Conservation (phyloP, 2,329 filamentous ascomycete species). For the Ophiostoma novo-ulmi region DNA sequence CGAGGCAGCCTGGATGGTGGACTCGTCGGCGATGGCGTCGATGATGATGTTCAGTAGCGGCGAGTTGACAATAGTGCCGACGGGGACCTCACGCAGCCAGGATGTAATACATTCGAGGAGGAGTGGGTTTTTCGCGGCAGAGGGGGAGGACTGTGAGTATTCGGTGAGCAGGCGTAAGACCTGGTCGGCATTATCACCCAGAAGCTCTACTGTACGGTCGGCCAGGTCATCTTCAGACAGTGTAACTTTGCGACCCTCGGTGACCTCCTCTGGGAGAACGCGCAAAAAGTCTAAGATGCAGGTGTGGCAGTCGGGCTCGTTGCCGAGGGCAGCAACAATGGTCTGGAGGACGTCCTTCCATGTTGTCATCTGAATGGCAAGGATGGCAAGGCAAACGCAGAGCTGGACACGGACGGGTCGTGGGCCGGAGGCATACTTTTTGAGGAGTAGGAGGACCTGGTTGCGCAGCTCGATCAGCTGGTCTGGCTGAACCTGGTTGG, state of each 20-base stretch:
- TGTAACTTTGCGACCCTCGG: conserved; percentile 98
- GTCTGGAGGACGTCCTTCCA: conserved; percentile 90
- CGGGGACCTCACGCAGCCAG: conserved; percentile 89
- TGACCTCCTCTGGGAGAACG: conserved; percentile 97
- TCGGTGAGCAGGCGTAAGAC: conserved; percentile 82
- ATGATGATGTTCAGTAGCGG: conserved; percentile 78
- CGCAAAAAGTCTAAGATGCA: conserved; percentile 94
- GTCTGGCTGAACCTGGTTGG: conserved; percentile 71
- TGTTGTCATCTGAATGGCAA: conserved; percentile 91
- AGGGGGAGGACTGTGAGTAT: conserved; percentile 73
- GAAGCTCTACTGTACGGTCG: conserved; percentile 77
- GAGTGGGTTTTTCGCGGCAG: conserved; percentile 72
- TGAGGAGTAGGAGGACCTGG: conserved; percentile 76
- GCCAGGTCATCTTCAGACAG: conserved; percentile 93
- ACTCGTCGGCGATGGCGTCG: conserved; percentile 67
- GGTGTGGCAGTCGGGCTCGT: conserved; percentile 70
- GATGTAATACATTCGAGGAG: conserved; percentile 94
- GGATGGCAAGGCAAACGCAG: conserved; percentile 86
- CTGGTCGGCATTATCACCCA: conserved; percentile 84
- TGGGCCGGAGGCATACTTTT: conserved; percentile 73
- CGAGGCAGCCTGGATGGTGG: conserved; percentile 78
- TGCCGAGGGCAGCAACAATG: conserved; percentile 72
- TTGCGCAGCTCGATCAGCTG: conserved; percentile 73
- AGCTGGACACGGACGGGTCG: conserved; percentile 85
- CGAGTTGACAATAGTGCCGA: conserved; percentile 76